Conservation (phyloP, 345 rosid species). For the Syzygium aqueum region DNA sequence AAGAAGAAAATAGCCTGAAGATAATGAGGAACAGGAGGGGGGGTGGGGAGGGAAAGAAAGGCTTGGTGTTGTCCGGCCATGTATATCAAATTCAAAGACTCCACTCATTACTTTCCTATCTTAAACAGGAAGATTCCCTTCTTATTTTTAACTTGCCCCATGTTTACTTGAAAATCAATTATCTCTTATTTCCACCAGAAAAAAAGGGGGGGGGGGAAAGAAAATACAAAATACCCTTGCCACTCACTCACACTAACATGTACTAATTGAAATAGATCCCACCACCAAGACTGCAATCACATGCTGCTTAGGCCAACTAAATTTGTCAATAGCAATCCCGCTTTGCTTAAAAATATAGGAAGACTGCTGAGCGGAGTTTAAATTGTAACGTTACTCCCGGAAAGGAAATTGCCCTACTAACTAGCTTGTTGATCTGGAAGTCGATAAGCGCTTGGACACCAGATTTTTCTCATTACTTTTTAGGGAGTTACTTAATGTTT, state of each 20-base stretch:
- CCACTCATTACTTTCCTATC: slow-evolving; percentile 15
- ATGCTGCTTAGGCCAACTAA: background rate
- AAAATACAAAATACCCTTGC: background rate
- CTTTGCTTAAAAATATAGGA: background rate
- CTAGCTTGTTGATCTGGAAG: too few relatives aligned
- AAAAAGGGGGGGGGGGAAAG: rapidly evolving
- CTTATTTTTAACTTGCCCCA: background rate
- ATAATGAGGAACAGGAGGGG: background rate
- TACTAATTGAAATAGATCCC: background rate
- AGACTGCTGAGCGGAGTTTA: background rate
- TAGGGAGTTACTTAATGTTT: background rate
- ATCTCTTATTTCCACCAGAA: background rate
- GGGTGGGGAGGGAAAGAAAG: background rate
- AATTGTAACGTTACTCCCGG: background rate
- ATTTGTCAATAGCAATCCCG: background rate
- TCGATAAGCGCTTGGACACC: background rate
- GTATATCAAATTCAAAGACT: slow-evolving; percentile 21
- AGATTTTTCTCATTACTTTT: background rate
- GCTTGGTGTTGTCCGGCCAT: slow-evolving; percentile 1
- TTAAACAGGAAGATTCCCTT: background rate
- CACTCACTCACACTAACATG: background rate
- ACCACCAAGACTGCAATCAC: background rate
- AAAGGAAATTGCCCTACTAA: background rate
- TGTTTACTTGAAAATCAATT: background rate
- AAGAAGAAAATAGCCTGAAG: background rate